These are phyloP conservation scores for Penicillium paradoxum DNA, from an alignment of 495 filamentous ascomycete species.

Conservation along the genomic window DNA sequence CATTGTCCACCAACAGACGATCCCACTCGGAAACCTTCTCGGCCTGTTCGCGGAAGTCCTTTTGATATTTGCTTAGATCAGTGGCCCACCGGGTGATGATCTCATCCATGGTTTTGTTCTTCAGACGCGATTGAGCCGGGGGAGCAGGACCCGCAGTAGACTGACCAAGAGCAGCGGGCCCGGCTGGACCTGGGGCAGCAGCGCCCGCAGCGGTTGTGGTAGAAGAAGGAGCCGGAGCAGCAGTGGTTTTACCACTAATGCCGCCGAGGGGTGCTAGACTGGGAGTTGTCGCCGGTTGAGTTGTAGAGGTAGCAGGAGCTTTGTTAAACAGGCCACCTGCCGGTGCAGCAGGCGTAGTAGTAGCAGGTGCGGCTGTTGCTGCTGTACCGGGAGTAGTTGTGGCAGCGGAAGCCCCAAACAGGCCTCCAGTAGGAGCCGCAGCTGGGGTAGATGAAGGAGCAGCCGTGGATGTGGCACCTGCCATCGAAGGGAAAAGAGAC, in stretches of 20 bases:
- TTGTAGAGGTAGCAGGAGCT: slow-evolving; percentile 23
- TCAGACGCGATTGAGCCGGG: slow-evolving; percentile 76
- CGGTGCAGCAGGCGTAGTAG: slow-evolving; percentile 19
- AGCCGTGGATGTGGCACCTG: slow-evolving; percentile 33
- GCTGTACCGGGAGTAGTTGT: slow-evolving; percentile 26
- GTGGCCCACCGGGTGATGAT: slow-evolving; percentile 98
- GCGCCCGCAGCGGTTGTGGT: slow-evolving; percentile 21
- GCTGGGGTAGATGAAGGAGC: slow-evolving; percentile 35
- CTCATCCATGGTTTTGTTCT: slow-evolving; percentile 99
- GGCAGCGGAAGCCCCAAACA: slow-evolving; percentile 39
- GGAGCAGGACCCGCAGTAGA: slow-evolving; percentile 75
- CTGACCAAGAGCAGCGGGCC: slow-evolving; percentile 47
- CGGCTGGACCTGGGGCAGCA: slow-evolving; percentile 25
- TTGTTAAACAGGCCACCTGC: slow-evolving; percentile 27
- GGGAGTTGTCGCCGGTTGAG: slow-evolving; percentile 20
- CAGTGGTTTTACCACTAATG: slow-evolving; percentile 11
- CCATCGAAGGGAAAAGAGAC: slow-evolving; percentile 33
- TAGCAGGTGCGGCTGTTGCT: slow-evolving; percentile 20
- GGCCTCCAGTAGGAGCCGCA: slow-evolving; percentile 31
- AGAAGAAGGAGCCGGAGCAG: no score
- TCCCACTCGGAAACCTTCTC: slow-evolving; percentile 87
- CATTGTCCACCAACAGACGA: slow-evolving; percentile 82
- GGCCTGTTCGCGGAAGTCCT: slow-evolving; percentile 88
- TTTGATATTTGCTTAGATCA: slow-evolving; percentile 90
- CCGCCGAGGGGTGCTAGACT: slow-evolving; percentile 12